These are phyloP conservation scores for Raphanus sativus DNA, from an alignment of 345 rosid genomes.

Conservation along the genomic window DNA sequence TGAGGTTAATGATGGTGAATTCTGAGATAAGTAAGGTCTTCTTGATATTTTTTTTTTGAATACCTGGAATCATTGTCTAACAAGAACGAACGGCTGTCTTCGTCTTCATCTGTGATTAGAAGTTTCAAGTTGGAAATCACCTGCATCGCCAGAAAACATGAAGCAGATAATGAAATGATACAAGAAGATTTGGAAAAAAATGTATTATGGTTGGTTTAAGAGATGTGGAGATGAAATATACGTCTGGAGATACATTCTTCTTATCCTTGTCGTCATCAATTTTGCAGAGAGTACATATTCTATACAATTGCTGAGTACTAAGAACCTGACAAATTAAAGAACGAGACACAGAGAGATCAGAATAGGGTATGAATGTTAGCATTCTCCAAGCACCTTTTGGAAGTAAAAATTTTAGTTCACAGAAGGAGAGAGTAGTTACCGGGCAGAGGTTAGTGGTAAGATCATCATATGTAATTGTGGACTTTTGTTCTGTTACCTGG, in stretches of 20 bases:
- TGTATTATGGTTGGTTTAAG: constrained; percentile 1
- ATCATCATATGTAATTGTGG: constrained; percentile 75
- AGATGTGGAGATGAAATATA: constrained; percentile 39
- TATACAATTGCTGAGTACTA: constrained; percentile 84
- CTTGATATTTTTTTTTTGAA: no score
- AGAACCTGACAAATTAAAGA: constrained; percentile 51
- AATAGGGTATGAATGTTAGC: neutral
- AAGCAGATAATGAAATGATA: neutral
- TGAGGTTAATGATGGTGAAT: constrained; percentile 10
- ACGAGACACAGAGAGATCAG: constrained; percentile 1
- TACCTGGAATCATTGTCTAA: constrained; percentile 76
- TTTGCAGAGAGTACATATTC: constrained; percentile 74
- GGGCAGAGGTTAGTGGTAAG: constrained; percentile 85
- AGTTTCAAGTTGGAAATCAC: constrained; percentile 80
- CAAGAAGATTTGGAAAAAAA: neutral
- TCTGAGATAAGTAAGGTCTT: neutral
- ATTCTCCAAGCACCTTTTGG: neutral
- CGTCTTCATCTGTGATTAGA: constrained; percentile 72
- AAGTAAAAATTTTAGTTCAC: neutral
- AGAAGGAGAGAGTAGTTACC: constrained; percentile 53
- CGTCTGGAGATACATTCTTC: constrained; percentile 66
- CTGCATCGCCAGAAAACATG: constrained; percentile 42
- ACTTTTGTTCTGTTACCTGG: constrained; percentile 82
- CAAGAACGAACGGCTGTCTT: constrained; percentile 59
- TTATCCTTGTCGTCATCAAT: constrained; percentile 61